Percentiles rank a stretch among this genome's conserved stretches.
Evolutionary conservation across 768 basidiomycete species (phyloP).

Genomic region (Podaxis sp.): DNA sequence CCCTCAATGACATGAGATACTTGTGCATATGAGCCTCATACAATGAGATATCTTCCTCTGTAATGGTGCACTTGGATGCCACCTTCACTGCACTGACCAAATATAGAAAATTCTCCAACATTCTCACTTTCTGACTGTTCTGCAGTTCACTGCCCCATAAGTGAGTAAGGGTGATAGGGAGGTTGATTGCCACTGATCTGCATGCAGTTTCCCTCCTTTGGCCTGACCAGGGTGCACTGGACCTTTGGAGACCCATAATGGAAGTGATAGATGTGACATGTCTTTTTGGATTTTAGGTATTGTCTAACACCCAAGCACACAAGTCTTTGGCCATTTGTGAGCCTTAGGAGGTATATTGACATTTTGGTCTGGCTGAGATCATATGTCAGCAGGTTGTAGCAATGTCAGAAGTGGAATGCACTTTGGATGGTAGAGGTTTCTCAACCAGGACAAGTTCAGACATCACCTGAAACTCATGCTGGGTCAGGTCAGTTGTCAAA

Average conservation of each 20-base stretch:
- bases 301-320: background rate
- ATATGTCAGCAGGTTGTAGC: too few relatives aligned
- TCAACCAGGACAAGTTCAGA: too few relatives aligned
- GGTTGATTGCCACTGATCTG: constrained; percentile 38
- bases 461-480: too few relatives aligned
- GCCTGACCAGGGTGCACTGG: constrained; percentile 18
- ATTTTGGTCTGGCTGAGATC: too few relatives aligned
- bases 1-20: constrained; percentile 30
- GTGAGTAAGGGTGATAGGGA: constrained; percentile 35
- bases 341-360: background rate
- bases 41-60: constrained; percentile 19
- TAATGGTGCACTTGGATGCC: constrained; percentile 25
- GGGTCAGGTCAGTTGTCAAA: too few relatives aligned
- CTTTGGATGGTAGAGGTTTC: too few relatives aligned
- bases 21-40: constrained; percentile 28
- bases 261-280: constrained; percentile 20
- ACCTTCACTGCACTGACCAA: constrained; percentile 33
- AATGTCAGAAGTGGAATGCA: too few relatives aligned
- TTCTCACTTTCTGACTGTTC: constrained; percentile 15
- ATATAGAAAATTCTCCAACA: constrained; percentile 33
- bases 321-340: background rate
- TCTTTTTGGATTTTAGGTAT: constrained; percentile 17
- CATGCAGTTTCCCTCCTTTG: constrained; percentile 29
- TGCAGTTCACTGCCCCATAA: constrained; percentile 30
- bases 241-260: constrained; percentile 20